Percentiles rank a stretch among this genome's conserved stretches.
Conservation (phyloP, 2,329 filamentous ascomycete species). For the Fonsecaea nubica region DNA sequence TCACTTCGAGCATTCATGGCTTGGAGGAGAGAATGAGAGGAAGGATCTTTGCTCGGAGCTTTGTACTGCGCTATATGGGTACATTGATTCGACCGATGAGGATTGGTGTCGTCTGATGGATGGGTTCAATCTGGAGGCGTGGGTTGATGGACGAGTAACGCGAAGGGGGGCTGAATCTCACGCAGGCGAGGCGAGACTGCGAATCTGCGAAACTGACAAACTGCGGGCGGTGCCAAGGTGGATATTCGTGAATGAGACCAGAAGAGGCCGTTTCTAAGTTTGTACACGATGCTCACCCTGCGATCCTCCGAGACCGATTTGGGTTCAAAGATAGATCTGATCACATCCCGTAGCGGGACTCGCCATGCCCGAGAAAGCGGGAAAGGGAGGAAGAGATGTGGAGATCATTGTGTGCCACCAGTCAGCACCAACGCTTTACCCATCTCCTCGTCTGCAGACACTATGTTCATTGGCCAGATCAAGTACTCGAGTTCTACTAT, state of each 20-base stretch:
- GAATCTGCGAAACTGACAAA: neutral
- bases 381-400: neutral
- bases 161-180: neutral
- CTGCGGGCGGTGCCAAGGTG: neutral
- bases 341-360: neutral
- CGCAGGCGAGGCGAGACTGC: neutral
- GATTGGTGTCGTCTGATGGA: neutral
- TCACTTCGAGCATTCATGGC: neutral
- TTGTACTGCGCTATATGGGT: neutral
- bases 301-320: neutral
- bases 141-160: neutral
- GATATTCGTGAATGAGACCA: neutral
- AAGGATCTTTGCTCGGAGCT: neutral
- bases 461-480: neutral
- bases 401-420: neutral
- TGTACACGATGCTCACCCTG: neutral
- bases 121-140: neutral
- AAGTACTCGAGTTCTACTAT: neutral
- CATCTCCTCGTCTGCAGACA: neutral
- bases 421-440: neutral
- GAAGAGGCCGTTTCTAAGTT: neutral
- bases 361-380: neutral
- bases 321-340: constrained; percentile 5
- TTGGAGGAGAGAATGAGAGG: neutral
- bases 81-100: neutral